Evolutionary conservation across 2,329 filamentous ascomycete genomes (phyloP), one percentile per base, ranked within the genome.

Genomic region (Ophiognomonia clavigignenti-juglandacearum): DNA sequence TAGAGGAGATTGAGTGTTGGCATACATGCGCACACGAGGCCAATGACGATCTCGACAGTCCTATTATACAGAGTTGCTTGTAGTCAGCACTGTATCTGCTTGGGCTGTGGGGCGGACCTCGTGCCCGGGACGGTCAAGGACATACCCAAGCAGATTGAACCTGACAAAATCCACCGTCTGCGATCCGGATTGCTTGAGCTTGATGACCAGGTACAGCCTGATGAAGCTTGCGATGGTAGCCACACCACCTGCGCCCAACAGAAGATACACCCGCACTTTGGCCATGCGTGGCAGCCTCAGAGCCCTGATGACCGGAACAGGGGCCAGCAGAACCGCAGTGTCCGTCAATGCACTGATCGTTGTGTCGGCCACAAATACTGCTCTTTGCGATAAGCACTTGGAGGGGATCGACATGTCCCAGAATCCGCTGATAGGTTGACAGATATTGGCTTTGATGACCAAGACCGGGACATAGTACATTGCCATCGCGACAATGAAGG

Each of bases 151-250:
- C 24, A 47, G n/a, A 32, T 47, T 47, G 31, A 39, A 37, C n/a
- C 45, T 47, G 32, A 47, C 31, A 24, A 47, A 47, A 24, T 47
- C 53, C 2, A 54, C 53, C 1, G 51, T 40, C 22, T 50, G 38
- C 18, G 41, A 38, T 3, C 26, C 27, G 13, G 45, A 47, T 19
- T 22, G 31, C 19, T 47, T 38, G 3, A 47, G 18, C 32, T 36
- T 32, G 3, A 47, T 47, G 3, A 54, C 51, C 3, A 54, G 19
- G 19, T 47, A 47, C 45, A 47, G 41, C 14, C 45, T 42, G 4
- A 47, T 31, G 6, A 47, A 47, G 24, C 38, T 42, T 7, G 45
- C 45, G 7, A 38, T 39, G 14, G 45, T 47, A 34, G 45, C 45
- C 16, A 42, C 16, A 19, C 45, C 45, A 14, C 45, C 45, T 0